Percentiles rank a stretch among this genome's conserved stretches.
These are phyloP conservation scores for Hanseniaspora valbyensis DNA, from an alignment of 805 yeast species.

Conservation along the genomic window DNA sequence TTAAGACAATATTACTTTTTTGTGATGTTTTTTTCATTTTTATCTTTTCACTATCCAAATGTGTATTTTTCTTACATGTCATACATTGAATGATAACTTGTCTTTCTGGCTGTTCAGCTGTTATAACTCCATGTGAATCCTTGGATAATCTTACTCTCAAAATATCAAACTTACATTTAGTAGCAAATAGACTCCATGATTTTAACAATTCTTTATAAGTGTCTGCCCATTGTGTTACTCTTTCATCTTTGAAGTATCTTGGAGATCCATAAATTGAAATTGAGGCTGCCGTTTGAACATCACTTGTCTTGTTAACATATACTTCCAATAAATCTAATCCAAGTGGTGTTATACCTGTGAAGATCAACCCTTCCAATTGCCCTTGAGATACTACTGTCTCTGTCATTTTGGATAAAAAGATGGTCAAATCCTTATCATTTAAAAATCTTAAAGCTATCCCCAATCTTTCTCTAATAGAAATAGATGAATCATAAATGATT, in stretches of 20 bases:
- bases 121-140: slow-evolving; percentile 37
- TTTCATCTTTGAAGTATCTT: slow-evolving; percentile 57
- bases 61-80: slow-evolving; percentile 66
- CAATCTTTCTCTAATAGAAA: slow-evolving; percentile 76
- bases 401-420: slow-evolving; percentile 59
- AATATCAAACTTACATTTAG: slow-evolving; percentile 78
- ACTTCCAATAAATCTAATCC: slow-evolving; percentile 75
- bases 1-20: no score
- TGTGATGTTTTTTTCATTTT: no score
- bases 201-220: slow-evolving; percentile 58
- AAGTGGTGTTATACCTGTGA: slow-evolving; percentile 83
- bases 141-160: slow-evolving; percentile 54
- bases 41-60: slow-evolving; percentile 27
- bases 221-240: slow-evolving; percentile 71
- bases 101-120: slow-evolving; percentile 45
- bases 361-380: slow-evolving; percentile 77
- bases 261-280: slow-evolving; percentile 76
- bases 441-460: slow-evolving; percentile 85
- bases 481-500: slow-evolving; percentile 76
- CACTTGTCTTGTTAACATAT: slow-evolving; percentile 78
- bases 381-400: slow-evolving; percentile 64
- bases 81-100: slow-evolving; percentile 75
- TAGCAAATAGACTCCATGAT: slow-evolving; percentile 69
- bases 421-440: slow-evolving; percentile 64
- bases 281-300: slow-evolving; percentile 82